Percentiles rank a stretch among this genome's conserved stretches.
Evolutionary conservation across 495 filamentous ascomycete species (phyloP).

Genomic region (Parathielavia appendiculata): DNA sequence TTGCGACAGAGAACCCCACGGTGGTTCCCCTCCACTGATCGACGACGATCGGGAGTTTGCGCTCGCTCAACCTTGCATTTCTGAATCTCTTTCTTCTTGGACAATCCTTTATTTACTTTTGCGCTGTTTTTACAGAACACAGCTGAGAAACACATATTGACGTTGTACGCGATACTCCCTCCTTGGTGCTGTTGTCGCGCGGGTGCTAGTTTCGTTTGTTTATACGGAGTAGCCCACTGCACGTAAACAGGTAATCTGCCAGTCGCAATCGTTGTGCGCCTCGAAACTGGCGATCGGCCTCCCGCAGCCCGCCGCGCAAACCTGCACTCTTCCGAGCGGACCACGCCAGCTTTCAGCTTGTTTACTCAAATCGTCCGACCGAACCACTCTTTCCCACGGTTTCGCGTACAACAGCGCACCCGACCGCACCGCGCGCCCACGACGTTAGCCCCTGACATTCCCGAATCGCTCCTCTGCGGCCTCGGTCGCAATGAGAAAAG

Average conservation of each 20-base stretch:
- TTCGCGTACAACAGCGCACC: not conserved
- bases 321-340: constrained; percentile 19
- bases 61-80: not conserved
- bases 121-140: not conserved
- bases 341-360: not conserved
- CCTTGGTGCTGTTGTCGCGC: not conserved
- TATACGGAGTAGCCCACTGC: not conserved
- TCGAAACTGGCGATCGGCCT: not conserved
- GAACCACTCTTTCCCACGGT: not conserved
- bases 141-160: not conserved
- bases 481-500: constrained; percentile 31
- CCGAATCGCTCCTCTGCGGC: constrained; percentile 2
- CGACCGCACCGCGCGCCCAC: not conserved
- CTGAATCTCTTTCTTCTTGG: constrained; percentile 8
- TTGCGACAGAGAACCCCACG: constrained; percentile 9
- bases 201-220: constrained; percentile 7
- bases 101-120: constrained; percentile 7
- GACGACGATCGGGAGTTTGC: constrained; percentile 10
- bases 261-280: constrained; percentile 10
- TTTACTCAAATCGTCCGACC: constrained; percentile 5
- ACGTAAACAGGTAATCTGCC: not conserved
- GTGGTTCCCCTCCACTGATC: constrained; percentile 4
- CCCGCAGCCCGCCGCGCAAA: not conserved
- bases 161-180: not conserved
- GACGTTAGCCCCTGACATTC: not conserved